Evolutionary conservation across 306 rosid genomes (phyloP).

Genomic region (Dryas octopetala): DNA sequence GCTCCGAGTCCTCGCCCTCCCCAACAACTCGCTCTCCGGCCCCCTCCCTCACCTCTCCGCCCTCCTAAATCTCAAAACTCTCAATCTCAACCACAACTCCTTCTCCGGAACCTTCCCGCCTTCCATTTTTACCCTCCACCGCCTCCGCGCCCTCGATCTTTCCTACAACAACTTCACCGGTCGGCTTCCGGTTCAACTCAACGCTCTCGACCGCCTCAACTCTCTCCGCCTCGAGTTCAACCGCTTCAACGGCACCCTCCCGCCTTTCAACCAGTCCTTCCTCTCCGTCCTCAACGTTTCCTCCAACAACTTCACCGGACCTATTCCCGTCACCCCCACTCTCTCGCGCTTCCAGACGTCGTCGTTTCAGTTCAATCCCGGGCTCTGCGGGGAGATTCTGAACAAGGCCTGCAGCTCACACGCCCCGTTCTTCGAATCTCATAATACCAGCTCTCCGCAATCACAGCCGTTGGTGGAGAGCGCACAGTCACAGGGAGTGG

Average conservation of each 20-base stretch:
- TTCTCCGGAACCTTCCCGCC: slow-evolving; percentile 73
- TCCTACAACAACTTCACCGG: slow-evolving; percentile 60
- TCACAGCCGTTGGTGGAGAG: slow-evolving; percentile 52
- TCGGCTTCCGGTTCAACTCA: slow-evolving; percentile 41
- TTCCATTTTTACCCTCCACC: slow-evolving; percentile 56
- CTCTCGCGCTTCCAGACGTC: slow-evolving; percentile 47
- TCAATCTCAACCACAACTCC: slow-evolving; percentile 53
- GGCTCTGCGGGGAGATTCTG: slow-evolving; percentile 73
- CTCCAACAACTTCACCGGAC: slow-evolving; percentile 62
- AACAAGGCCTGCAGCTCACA: slow-evolving; percentile 46
- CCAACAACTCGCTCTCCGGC: slow-evolving; percentile 75
- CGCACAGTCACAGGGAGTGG: slow-evolving; percentile 51
- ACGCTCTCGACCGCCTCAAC: slow-evolving; percentile 50
- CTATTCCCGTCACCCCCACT: slow-evolving; percentile 48
- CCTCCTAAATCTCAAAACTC: slow-evolving; percentile 62
- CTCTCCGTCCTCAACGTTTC: slow-evolving; percentile 53
- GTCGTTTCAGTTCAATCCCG: slow-evolving; percentile 55
- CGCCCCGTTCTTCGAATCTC: slow-evolving; percentile 56
- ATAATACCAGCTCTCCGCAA: slow-evolving; percentile 31
- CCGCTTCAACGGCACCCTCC: slow-evolving; percentile 55
- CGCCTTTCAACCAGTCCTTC: slow-evolving; percentile 58
- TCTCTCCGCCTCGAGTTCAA: slow-evolving; percentile 60
- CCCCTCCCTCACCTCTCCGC: slow-evolving; percentile 76
- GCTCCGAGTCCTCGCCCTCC: slow-evolving; percentile 71
- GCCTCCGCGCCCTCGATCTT: slow-evolving; percentile 58